phyloP scores from a whole-genome alignment of 495 filamentous ascomycete species.

The Clohesyomyces aquaticus region DNA sequence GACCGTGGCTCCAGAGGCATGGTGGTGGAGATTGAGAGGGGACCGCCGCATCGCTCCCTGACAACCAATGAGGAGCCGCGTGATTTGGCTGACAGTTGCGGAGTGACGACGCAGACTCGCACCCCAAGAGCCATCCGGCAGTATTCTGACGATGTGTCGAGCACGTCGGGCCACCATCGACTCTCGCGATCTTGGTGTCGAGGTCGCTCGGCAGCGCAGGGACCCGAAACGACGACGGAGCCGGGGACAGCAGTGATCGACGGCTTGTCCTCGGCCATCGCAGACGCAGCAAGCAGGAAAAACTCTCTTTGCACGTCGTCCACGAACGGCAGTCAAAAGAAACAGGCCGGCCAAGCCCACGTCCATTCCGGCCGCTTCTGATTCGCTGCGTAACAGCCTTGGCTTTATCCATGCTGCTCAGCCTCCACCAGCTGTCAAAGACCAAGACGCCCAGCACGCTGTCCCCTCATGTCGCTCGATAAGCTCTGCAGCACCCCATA shows the following conservation, averaged over 20 bases:
- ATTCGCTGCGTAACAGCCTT: too few species aligned
- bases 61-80: neutral
- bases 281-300: neutral
- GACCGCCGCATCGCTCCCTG: neutral
- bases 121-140: too few species aligned
- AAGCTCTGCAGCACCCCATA: slow-evolving; percentile 15
- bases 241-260: neutral
- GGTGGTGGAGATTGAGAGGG: neutral
- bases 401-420: slow-evolving; percentile 14
- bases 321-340: slow-evolving; percentile 7
- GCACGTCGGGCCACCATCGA: too few species aligned
- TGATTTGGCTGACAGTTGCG: neutral
- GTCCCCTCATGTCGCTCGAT: slow-evolving; percentile 19
- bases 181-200: slow-evolving; percentile 5
- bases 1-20: neutral
- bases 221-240: neutral
- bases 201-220: neutral
- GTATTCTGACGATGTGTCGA: too few species aligned
- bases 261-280: neutral
- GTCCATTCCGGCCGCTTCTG: too few species aligned
- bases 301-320: neutral
- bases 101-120: neutral
- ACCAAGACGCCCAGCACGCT: slow-evolving; percentile 14
- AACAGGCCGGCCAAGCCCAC: too few species aligned
- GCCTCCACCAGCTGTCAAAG: slow-evolving; percentile 27